Percentiles rank a stretch among this genome's conserved stretches.
phyloP scores from a whole-genome alignment of 2,329 filamentous ascomycete genomes.

The Pseudohalonectria lignicola region DNA sequence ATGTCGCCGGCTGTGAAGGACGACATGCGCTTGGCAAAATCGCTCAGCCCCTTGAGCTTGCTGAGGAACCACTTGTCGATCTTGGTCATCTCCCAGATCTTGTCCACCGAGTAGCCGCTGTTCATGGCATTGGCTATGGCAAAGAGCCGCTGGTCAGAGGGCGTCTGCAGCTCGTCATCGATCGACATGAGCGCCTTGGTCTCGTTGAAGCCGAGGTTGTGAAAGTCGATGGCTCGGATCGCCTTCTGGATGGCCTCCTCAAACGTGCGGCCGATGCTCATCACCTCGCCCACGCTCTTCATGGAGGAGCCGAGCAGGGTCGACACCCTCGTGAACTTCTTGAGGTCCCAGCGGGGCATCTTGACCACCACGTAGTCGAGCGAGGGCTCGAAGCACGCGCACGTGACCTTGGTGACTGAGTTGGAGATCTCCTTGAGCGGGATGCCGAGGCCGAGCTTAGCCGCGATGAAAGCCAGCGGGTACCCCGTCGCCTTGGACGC shows the following conservation, averaged over 20 bases:
- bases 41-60: constrained; percentile 80
- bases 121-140: constrained; percentile 98
- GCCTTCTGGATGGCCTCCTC: constrained; percentile 98
- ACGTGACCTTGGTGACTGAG: constrained; percentile 89
- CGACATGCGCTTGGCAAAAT: constrained; percentile 75
- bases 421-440: constrained; percentile 95
- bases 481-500: constrained; percentile 98
- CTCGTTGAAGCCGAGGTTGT: constrained; percentile 91
- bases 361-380: constrained; percentile 98
- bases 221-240: constrained; percentile 87
- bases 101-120: constrained; percentile 83
- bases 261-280: constrained; percentile 94
- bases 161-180: constrained; percentile 90
- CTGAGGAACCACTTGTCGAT: constrained; percentile 98
- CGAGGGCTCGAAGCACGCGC: constrained; percentile 96
- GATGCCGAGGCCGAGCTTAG: constrained; percentile 90
- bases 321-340: constrained; percentile 96
- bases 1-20: constrained; percentile 55
- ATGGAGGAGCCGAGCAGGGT: constrained; percentile 94
- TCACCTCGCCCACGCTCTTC: constrained; percentile 99
- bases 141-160: constrained; percentile 93
- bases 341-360: constrained; percentile 97
- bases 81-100: constrained; percentile 96
- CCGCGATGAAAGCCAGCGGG: constrained; percentile 91
- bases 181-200: constrained; percentile 90